These are phyloP conservation scores for Neurospora terricola DNA, from an alignment of 495 filamentous ascomycete species.

Conservation along the genomic window DNA sequence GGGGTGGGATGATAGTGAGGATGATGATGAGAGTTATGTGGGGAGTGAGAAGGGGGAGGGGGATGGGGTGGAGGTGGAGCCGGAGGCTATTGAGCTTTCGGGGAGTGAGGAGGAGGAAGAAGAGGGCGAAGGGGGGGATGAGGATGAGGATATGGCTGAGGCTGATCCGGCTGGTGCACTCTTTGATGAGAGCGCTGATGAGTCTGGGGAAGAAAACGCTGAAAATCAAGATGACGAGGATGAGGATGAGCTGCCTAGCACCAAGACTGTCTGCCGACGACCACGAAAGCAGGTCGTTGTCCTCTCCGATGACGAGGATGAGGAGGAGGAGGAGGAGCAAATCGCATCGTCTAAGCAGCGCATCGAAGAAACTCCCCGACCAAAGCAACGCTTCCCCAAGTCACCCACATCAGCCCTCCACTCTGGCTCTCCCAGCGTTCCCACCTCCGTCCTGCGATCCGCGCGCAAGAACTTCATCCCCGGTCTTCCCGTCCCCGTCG, in stretches of 20 bases:
- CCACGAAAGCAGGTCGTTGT: constrained; percentile 36
- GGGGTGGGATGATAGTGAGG: constrained; percentile 47
- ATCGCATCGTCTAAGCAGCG: constrained; percentile 31
- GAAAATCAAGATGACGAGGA: constrained; percentile 30
- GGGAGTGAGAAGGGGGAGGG: constrained; percentile 26
- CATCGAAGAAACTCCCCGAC: constrained; percentile 33
- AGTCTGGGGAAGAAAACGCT: constrained; percentile 31
- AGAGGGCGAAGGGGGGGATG: constrained; percentile 23
- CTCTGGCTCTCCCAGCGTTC: constrained; percentile 33
- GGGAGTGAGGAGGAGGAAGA: constrained; percentile 37
- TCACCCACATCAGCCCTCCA: constrained; percentile 24
- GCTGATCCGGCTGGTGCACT: constrained; percentile 8
- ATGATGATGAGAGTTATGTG: constrained; percentile 42
- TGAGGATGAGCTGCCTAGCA: constrained; percentile 26
- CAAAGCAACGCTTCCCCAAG: constrained; percentile 24
- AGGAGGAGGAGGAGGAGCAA: constrained; percentile 38
- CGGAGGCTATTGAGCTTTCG: constrained; percentile 32
- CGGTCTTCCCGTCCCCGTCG: constrained; percentile 40
- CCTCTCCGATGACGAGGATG: constrained; percentile 48
- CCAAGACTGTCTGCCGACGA: constrained; percentile 25
- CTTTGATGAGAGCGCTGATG: constrained; percentile 28
- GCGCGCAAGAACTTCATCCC: constrained; percentile 52
- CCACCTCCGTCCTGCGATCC: constrained; percentile 45
- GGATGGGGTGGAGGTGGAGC: too few species aligned
- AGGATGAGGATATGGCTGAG: constrained; percentile 13